Evolutionary conservation across 2,329 filamentous ascomycete genomes (phyloP).

Genomic region (Grosmannia huntii): DNA sequence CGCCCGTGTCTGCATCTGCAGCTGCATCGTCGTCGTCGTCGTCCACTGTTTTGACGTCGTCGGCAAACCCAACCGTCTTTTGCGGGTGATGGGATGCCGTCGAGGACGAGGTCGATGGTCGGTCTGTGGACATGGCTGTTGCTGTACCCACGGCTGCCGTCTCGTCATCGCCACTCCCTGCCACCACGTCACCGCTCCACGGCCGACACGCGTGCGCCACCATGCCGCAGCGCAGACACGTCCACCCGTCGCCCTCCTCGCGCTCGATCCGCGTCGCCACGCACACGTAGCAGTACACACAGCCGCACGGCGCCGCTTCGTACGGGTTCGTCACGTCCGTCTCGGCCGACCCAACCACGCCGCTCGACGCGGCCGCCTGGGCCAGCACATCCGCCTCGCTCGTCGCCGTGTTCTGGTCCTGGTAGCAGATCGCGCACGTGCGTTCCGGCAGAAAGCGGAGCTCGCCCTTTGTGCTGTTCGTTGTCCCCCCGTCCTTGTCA

Average conservation of each 20-base stretch:
- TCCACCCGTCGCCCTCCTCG: constrained; percentile 91
- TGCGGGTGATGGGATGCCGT: constrained; percentile 11
- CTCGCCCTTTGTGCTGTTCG: constrained; percentile 45
- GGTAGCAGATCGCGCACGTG: constrained; percentile 94
- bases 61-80: constrained; percentile 52
- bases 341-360: constrained; percentile 74
- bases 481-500: constrained; percentile 18
- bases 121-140: not conserved
- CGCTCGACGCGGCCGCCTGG: constrained; percentile 53
- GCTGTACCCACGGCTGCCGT: not conserved
- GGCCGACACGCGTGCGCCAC: constrained; percentile 74
- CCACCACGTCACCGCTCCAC: constrained; percentile 79
- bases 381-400: constrained; percentile 65
- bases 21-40: constrained; percentile 15
- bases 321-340: constrained; percentile 97
- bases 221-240: constrained; percentile 78
- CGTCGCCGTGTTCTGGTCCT: constrained; percentile 70
- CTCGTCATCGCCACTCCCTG: not conserved
- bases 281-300: constrained; percentile 93
- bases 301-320: constrained; percentile 76
- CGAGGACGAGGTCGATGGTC: not conserved
- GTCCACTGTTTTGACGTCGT: constrained; percentile 31
- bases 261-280: constrained; percentile 79
- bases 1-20: not conserved
- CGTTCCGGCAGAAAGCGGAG: constrained; percentile 78